These are phyloP conservation scores for Ceratocystis albifundus DNA, from an alignment of 2,329 filamentous ascomycete species.

Conservation along the genomic window DNA sequence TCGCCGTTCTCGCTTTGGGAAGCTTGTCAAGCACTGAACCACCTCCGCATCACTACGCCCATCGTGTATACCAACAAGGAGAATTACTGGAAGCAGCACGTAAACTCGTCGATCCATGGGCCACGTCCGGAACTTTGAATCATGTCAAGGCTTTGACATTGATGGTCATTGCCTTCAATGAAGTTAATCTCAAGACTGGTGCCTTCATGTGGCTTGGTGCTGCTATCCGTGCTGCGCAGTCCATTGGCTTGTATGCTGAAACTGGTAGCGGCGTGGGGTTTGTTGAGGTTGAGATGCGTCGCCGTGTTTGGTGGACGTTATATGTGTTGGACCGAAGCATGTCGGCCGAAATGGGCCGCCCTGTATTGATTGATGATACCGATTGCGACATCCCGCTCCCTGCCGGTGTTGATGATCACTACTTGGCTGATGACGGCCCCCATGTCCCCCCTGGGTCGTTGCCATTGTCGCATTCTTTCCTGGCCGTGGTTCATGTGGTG, in stretches of 20 bases:
- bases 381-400: conserved; percentile 81
- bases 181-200: conserved; percentile 74
- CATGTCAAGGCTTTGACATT: conserved; percentile 62
- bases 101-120: conserved; percentile 66
- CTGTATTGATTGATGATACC: conserved; percentile 70
- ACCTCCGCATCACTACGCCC: conserved; percentile 31
- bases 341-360: conserved; percentile 67
- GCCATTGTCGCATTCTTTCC: conserved; percentile 56
- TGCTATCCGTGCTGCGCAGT: conserved; percentile 69
- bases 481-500: conserved; percentile 71
- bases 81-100: conserved; percentile 62
- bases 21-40: conserved; percentile 56
- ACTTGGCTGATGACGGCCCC: conserved; percentile 50
- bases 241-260: conserved; percentile 69
- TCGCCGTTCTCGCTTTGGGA: conserved; percentile 71
- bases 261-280: conserved; percentile 54
- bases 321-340: conserved; percentile 79
- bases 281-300: conserved; percentile 74
- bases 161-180: conserved; percentile 66
- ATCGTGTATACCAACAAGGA: conserved; percentile 42
- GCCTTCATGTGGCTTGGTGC: conserved; percentile 78
- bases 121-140: conserved; percentile 63
- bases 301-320: conserved; percentile 85
- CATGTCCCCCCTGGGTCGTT: conserved; percentile 41
- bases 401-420: conserved; percentile 68